phyloP scores from a whole-genome alignment of 768 basidiomycete species.

The Auricularia auricula-judae region DNA sequence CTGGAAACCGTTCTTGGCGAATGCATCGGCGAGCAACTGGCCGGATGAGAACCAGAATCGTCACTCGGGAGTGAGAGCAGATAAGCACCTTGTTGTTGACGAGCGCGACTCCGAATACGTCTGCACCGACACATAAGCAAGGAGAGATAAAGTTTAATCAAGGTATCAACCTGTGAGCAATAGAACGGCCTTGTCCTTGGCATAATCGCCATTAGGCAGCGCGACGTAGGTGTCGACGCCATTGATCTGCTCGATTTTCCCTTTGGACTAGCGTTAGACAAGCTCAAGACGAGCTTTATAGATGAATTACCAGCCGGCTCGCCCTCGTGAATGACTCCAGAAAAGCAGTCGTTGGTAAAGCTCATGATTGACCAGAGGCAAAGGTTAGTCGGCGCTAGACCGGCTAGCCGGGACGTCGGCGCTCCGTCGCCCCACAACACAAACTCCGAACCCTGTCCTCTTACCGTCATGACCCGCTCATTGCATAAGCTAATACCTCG shows the following conservation, averaged over 20 bases:
- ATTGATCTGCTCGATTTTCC: conserved; percentile 10
- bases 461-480: no score
- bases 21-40: conserved; percentile 2
- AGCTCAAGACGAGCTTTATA: neutral
- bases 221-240: conserved; percentile 15
- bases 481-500: no score
- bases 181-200: conserved; percentile 17
- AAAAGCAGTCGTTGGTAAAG: conserved; percentile 6
- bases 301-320: conserved; percentile 1
- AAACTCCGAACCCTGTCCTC: no score
- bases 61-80: neutral
- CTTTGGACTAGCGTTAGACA: neutral
- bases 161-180: conserved; percentile 13
- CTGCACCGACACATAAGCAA: neutral
- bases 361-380: conserved; percentile 3
- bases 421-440: no score
- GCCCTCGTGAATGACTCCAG: conserved; percentile 8
- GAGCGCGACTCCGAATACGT: conserved; percentile 6
- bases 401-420: no score
- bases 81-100: conserved; percentile 9
- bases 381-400: neutral
- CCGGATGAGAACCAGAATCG: neutral
- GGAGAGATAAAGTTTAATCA: neutral
- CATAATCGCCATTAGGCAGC: conserved; percentile 14
- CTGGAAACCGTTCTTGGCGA: conserved; percentile 8